Evolutionary conservation across 805 yeast species (phyloP), one percentile per base, ranked within the genome.

Genomic region (Komagataella kurtzmanii): DNA sequence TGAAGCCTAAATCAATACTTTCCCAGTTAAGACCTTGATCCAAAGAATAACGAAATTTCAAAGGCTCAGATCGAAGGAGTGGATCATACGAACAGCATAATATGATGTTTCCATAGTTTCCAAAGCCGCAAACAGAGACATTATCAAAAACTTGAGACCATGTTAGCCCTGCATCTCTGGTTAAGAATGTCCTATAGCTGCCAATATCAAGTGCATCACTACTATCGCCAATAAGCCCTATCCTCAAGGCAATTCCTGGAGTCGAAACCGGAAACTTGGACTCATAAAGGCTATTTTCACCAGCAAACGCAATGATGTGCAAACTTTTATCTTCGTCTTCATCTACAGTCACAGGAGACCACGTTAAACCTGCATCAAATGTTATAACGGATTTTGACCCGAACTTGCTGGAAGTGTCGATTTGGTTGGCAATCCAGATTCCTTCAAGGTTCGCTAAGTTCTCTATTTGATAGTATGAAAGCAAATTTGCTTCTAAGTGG

Each of bases 81-180:
- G 0, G 89, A 56, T 49, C 23, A 61, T 47, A 24, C 84, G 82
- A n/a, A 78, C 64, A 1, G 87, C 84, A 2, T 30, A 84, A 63
- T 17, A 86, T 74, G 8, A 88, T 64, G 59, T 87, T 85, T 40
- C 96, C 96, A 53, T 76, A 78, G 64, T 88, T 95, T 48, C 91
- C 95, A 66, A 80, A 81, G 1, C 80, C 73, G 55, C 76, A 79
- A 3, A 71, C 54, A 44, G 77, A 70, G 2, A 86, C 77, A 46
- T 71, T 74, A 23, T 78, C 77, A 12, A 79, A 58, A 1, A 80
- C 76, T 52, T 69, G 61, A 24, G 66, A 64, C 96, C 96, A 88
- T 0, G 83, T 68, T n/a, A 71, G 59, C 24, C 96, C 96, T 23
- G 87, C 89, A 67, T 88, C 88, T 52, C 83, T 68, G 0, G 95